Evolutionary conservation across 257 asterid species (phyloP), one percentile per base, ranked within the genome.

Genomic region (Ilex asprella): DNA sequence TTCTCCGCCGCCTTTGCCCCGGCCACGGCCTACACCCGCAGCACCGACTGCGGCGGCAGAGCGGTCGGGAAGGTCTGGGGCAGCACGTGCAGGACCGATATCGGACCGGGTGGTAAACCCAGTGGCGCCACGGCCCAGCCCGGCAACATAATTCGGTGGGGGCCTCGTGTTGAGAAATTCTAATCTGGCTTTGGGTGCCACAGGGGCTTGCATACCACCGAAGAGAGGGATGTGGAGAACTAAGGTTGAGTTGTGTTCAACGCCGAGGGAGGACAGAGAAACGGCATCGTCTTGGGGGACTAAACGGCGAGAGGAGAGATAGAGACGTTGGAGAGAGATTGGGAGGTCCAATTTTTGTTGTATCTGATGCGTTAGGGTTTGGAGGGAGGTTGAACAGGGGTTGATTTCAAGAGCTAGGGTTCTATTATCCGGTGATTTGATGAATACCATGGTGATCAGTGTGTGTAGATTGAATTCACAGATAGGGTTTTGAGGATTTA

Each of bases 31-130:
- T 0, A 21, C 27, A 0, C 27, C 27, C 27, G 27, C 27, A 21
- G 27, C 27, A 21, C 27, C 27, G 1, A 21, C 1, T 21, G 27
- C 27, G 27, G 27, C 27, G 27, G 27, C 27, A 21, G 27, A 21
- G 27, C 27, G 27, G 27, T 21, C 27, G 27, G 27, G 27, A 21
- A 21, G 27, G 27, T 91, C 96, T 0, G 97, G 95, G 0, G 96
- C 95, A 6, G 95, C 91, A 31, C 95, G 88, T 43, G 96, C 96
- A 12, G 98, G 95, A 7, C 98, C 98, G 30, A 86, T 91, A 88
- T 86, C 95, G 9, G 95, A 91, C 13, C 95, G 96, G 39, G 96
- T 91, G 0, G 97, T 91, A 76, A 91, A 91, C 0, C 97, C 96
- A 6, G 94, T 91, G 46, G 97, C 97, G 21, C 96, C 96, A 82